Base-by-base conservation (phyloP, 192 early-diverging fungal species). In the Hyaloraphidium curvatum region DNA sequence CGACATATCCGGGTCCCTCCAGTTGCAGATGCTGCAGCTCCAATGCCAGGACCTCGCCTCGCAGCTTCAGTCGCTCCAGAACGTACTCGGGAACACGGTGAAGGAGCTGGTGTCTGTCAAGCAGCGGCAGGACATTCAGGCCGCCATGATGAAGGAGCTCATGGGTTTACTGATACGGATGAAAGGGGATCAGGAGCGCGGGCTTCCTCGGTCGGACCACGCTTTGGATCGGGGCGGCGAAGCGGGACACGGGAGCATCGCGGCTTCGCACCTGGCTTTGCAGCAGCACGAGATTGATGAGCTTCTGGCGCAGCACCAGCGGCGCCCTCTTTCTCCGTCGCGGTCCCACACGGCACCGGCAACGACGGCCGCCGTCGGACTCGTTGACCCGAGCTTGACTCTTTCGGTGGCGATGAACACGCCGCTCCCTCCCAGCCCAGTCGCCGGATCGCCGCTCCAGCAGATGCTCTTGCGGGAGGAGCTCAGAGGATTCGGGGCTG, bases 1-100 rank as follows among this genome's bases (percentile, higher is more conserved):
- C 16, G 86, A 91, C 57, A 35, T 91, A 30, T 72, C 81, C 22
- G 71, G 64, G 2, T n/a, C n/a, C n/a, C n/a, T n/a, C n/a, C 83
- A 85, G 60, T 70, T 87, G 59, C 73, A 76, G 22, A 76, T 86
- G 72, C 65, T 88, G 40, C 82, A 86, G 65, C 71, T 78, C 14
- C 69, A 76, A 7, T n/a, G n/a, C n/a, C n/a, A n/a, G n/a, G n/a
- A n/a, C n/a, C n/a, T n/a, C n/a, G n/a, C n/a, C n/a, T n/a, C n/a
- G n/a, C n/a, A n/a, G n/a, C n/a, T n/a, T n/a, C n/a, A n/a, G n/a
- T n/a, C n/a, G n/a, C n/a, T n/a, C n/a, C n/a, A n/a, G n/a, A n/a
- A n/a, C n/a, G n/a, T n/a, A n/a, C n/a, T n/a, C n/a, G n/a, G n/a
- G n/a, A n/a, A n/a, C n/a, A n/a, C n/a, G n/a, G n/a, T n/a, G n/a